These are phyloP conservation scores for Ophiorrhiza pumila DNA, from an alignment of 257 asterid species.

Conservation along the genomic window DNA sequence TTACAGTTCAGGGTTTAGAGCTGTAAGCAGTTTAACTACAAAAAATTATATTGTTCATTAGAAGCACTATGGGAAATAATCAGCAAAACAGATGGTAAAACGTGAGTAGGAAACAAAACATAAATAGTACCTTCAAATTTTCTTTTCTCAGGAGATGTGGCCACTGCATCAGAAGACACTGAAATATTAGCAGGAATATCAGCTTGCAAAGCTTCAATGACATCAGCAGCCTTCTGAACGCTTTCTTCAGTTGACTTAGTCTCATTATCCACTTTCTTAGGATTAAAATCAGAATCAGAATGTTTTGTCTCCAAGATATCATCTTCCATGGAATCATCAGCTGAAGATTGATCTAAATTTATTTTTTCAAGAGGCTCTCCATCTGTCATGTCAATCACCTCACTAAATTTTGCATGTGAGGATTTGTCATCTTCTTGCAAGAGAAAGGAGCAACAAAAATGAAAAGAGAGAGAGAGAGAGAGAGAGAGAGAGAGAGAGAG, in stretches of 20 bases:
- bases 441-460: not conserved
- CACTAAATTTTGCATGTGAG: constrained; percentile 12
- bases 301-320: constrained; percentile 29
- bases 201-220: constrained; percentile 14
- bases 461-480: not conserved
- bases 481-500: no score
- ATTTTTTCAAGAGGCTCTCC: constrained; percentile 35
- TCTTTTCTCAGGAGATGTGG: constrained; percentile 25
- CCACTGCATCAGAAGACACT: constrained; percentile 17
- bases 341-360: constrained; percentile 35
- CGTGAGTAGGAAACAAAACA: not conserved
- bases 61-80: not conserved
- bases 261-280: constrained; percentile 16
- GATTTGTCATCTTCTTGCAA: constrained; percentile 7
- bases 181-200: constrained; percentile 18
- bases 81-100: not conserved
- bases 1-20: not conserved
- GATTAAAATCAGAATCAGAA: constrained; percentile 20
- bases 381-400: constrained; percentile 21
- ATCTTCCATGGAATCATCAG: constrained; percentile 42
- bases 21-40: not conserved
- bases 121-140: constrained; percentile 28
- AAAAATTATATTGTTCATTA: no score
- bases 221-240: constrained; percentile 1
- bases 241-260: constrained; percentile 19